Evolutionary conservation across 208 protist genomes (phyloP).

Genomic region (Wallacemonas sp.): DNA sequence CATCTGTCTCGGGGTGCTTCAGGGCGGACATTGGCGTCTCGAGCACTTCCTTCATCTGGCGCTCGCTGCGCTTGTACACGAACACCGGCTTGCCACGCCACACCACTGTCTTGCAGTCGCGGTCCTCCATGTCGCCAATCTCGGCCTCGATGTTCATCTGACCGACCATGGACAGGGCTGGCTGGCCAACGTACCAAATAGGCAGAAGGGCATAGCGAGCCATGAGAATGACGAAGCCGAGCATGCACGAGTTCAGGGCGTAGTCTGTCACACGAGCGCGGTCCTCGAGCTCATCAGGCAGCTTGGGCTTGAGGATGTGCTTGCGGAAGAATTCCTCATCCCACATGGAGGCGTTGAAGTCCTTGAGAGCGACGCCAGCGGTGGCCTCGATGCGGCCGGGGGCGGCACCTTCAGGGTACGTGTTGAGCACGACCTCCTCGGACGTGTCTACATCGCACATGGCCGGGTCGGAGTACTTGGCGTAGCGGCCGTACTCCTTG

Average conservation of each 20-base stretch:
- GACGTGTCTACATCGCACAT: conserved; percentile 76
- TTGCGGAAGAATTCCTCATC: conserved; percentile 93
- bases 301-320: conserved; percentile 91
- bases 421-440: conserved; percentile 90
- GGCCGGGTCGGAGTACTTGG: conserved; percentile 86
- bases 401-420: conserved; percentile 77
- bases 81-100: conserved; percentile 99
- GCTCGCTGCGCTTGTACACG: conserved; percentile 94
- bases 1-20: conserved; percentile 96
- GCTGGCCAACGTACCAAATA: conserved; percentile 87
- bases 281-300: conserved; percentile 78
- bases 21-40: conserved; percentile 85
- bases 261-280: conserved; percentile 86
- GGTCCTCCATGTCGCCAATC: conserved; percentile 90
- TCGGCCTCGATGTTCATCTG: conserved; percentile 98
- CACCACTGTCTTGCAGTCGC: conserved; percentile 93
- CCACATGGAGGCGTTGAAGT: conserved; percentile 86
- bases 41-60: conserved; percentile 92
- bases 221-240: conserved; percentile 85
- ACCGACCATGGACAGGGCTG: conserved; percentile 92
- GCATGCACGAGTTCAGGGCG: conserved; percentile 81
- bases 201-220: conserved; percentile 80
- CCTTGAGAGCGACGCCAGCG: conserved; percentile 77
- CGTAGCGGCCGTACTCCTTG: conserved; percentile 81
- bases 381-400: conserved; percentile 85